phyloP scores from a whole-genome alignment of 306 rosid genomes.

The Vigna trinervia region DNA sequence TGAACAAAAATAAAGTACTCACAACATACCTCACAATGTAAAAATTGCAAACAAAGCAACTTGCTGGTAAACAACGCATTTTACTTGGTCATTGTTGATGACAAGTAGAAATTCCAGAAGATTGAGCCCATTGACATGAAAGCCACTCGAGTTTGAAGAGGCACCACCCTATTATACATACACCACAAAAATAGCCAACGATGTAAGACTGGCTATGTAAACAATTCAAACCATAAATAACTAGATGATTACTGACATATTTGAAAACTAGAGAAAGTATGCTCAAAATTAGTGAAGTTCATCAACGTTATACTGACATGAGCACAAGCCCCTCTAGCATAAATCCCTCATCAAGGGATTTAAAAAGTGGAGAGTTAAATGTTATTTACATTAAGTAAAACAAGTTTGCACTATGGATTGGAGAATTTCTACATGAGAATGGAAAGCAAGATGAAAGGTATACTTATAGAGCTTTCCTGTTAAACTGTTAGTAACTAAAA shows the following conservation, averaged over 20 bases:
- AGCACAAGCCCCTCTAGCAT: neutral
- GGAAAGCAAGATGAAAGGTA: neutral
- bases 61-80: conserved; percentile 22
- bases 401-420: neutral
- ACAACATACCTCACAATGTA: conserved; percentile 46
- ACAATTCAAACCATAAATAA: conserved; percentile 23
- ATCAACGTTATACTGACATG: neutral
- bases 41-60: conserved; percentile 39
- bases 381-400: conserved; percentile 2
- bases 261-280: conserved; percentile 19
- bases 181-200: conserved; percentile 40
- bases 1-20: neutral
- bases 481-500: conserved; percentile 1
- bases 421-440: too few species aligned
- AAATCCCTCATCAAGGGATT: neutral
- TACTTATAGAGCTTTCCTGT: neutral
- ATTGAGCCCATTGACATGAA: conserved; percentile 91
- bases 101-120: conserved; percentile 91
- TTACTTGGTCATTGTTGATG: conserved; percentile 89
- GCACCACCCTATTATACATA: conserved; percentile 72
- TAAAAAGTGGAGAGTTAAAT: conserved; percentile 1
- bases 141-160: conserved; percentile 92
- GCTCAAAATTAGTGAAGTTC: neutral
- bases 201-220: conserved; percentile 14
- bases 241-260: conserved; percentile 2